phyloP scores from a whole-genome alignment of 2,329 filamentous ascomycete species.

The Fusarium chaquense region DNA sequence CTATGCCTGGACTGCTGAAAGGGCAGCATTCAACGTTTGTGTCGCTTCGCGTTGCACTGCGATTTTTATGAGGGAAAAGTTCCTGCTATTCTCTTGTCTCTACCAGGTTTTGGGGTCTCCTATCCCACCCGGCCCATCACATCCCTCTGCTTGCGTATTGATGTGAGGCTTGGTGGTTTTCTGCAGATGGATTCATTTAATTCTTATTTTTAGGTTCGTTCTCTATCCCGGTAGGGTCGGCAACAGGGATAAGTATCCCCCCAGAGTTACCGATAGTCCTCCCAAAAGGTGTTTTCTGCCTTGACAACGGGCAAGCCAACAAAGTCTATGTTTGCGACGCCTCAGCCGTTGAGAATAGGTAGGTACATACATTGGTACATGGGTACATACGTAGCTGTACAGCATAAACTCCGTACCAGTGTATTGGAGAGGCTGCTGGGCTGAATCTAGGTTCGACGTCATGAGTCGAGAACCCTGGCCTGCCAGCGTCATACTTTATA shows the following conservation, averaged over 20 bases:
- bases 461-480: constrained; percentile 24
- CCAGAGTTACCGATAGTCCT: background rate
- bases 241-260: background rate
- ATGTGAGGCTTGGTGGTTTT: background rate
- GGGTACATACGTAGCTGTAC: background rate
- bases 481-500: constrained; percentile 38
- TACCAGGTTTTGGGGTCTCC: background rate
- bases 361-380: too few species aligned
- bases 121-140: background rate
- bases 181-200: background rate
- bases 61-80: background rate
- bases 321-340: constrained; percentile 21
- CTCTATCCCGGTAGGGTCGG: constrained; percentile 6
- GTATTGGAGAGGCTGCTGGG: background rate
- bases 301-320: constrained; percentile 21
- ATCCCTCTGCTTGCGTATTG: background rate
- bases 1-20: constrained; percentile 16
- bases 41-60: background rate
- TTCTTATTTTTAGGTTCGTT: constrained; percentile 16
- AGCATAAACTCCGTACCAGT: background rate
- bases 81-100: constrained; percentile 1
- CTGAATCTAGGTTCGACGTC: constrained; percentile 18
- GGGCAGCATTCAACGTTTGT: constrained; percentile 8
- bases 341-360: constrained; percentile 18
- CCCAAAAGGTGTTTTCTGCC: background rate